phyloP scores from a whole-genome alignment of 2,329 filamentous ascomycete genomes.

The Neurospora sp. region DNA sequence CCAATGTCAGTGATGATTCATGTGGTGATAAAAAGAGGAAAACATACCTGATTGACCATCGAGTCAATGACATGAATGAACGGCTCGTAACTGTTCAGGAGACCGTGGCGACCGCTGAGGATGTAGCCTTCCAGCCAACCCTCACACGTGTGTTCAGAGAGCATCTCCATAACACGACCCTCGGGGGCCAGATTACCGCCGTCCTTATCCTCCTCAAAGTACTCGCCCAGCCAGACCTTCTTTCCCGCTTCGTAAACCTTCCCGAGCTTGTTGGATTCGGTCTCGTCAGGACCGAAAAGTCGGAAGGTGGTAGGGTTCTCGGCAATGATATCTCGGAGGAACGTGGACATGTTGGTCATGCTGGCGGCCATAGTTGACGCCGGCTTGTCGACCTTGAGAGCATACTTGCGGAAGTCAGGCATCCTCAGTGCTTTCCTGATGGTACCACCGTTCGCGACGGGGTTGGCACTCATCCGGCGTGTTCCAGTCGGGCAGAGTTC shows the following conservation, averaged over 20 bases:
- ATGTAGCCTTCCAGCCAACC: conserved; percentile 75
- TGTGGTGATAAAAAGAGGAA: neutral
- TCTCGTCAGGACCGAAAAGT: conserved; percentile 71
- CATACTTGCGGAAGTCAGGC: conserved; percentile 61
- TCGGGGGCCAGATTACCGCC: conserved; percentile 60
- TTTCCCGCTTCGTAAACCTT: conserved; percentile 63
- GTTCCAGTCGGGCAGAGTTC: conserved; percentile 55
- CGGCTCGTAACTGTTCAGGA: conserved; percentile 74
- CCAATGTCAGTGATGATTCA: conserved; percentile 9
- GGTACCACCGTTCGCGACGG: conserved; percentile 61
- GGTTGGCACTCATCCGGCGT: conserved; percentile 67
- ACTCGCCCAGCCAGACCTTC: conserved; percentile 73
- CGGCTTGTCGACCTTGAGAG: conserved; percentile 49
- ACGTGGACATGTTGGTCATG: conserved; percentile 60
- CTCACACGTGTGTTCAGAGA: conserved; percentile 72
- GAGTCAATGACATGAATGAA: conserved; percentile 78
- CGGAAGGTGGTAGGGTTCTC: conserved; percentile 60
- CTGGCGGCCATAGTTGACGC: conserved; percentile 47
- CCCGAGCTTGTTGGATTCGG: conserved; percentile 68
- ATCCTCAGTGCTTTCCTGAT: conserved; percentile 57
- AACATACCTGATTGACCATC: conserved; percentile 63
- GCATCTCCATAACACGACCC: conserved; percentile 73
- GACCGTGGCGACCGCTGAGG: conserved; percentile 62
- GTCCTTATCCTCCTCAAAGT: conserved; percentile 65
- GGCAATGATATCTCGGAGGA: conserved; percentile 57